phyloP scores from a whole-genome alignment of 78 protist genomes.

The slime mould (Dictyostelium discoideum) region dicty_2.7 NC_007090.3:868501-869000 shows the following conservation, averaged over 20 bases:
- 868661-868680: too few species aligned
- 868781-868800: not conserved
- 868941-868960: slow-evolving; percentile 50
- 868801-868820: slow-evolving; percentile 9
- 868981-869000: slow-evolving; percentile 50
- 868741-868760: slow-evolving; percentile 27
- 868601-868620: not conserved
- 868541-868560: not conserved
- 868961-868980: slow-evolving; percentile 35
- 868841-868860: slow-evolving; percentile 2
- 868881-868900: not conserved
- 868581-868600: not conserved
- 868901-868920: not conserved
- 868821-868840: not conserved
- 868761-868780: slow-evolving; percentile 55
- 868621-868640: too few species aligned
- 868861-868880: slow-evolving; percentile 33
- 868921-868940: too few species aligned
- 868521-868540: not conserved
- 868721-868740: slow-evolving; percentile 40
- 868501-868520: not conserved
- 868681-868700: not conserved
- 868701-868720: slow-evolving; percentile 18
- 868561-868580: not conserved
- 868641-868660: too few species aligned